phyloP scores from a whole-genome alignment of 2,329 filamentous ascomycete genomes.

The Phaeosphaeria sp. region DNA sequence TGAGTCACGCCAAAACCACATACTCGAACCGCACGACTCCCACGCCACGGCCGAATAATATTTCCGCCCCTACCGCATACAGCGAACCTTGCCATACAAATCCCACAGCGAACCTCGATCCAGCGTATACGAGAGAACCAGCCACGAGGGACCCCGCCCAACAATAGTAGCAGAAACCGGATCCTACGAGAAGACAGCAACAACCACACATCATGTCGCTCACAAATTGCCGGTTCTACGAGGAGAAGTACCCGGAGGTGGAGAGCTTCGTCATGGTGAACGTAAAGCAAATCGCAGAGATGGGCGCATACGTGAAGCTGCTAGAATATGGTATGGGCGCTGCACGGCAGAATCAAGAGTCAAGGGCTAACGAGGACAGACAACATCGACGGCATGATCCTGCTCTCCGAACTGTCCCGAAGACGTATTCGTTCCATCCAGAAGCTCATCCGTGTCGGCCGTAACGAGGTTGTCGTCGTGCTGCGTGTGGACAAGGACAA shows the following conservation, averaged over 20 bases:
- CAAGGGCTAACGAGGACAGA: conserved; percentile 56
- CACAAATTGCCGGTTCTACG: conserved; percentile 96
- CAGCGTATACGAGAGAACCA: not conserved
- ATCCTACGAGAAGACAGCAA: conserved; percentile 14
- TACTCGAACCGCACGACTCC: conserved; percentile 6
- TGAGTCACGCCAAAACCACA: conserved; percentile 25
- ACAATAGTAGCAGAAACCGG: conserved; percentile 16
- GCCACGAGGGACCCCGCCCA: conserved; percentile 8
- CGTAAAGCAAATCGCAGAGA: conserved; percentile 99
- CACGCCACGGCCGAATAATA: conserved; percentile 6
- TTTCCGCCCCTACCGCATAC: not conserved
- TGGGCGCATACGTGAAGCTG: conserved; percentile 99
- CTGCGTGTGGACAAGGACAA: conserved; percentile 99
- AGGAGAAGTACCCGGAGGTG: conserved; percentile 97
- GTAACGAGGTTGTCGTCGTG: conserved; percentile 98
- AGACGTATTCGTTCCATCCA: conserved; percentile 98
- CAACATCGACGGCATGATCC: conserved; percentile 99
- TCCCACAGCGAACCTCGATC: not conserved
- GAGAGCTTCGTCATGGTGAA: conserved; percentile 99
- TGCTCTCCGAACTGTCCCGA: conserved; percentile 95
- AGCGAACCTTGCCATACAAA: not conserved
- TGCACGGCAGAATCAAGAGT: not conserved
- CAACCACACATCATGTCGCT: conserved; percentile 75
- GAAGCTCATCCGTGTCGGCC: conserved; percentile 96
- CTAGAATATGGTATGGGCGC: conserved; percentile 74